Evolutionary conservation across 345 rosid genomes (phyloP).

Genomic region (Crucihimalaya himalaica): DNA sequence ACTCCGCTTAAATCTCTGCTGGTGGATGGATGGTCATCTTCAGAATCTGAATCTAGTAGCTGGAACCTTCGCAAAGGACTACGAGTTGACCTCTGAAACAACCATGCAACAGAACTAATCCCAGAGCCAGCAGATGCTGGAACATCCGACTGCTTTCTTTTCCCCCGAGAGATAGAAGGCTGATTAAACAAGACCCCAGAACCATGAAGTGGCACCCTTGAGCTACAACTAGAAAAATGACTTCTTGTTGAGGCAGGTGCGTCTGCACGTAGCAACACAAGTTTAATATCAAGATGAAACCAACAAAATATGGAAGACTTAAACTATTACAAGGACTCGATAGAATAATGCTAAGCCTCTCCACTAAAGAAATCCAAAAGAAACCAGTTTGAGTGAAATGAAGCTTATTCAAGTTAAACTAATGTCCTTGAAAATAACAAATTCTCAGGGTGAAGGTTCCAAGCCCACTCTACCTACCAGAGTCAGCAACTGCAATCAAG

Average conservation of each 20-base stretch:
- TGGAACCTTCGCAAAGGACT: slow-evolving; percentile 91
- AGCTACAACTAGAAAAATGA: slow-evolving; percentile 62
- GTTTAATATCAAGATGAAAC: not conserved
- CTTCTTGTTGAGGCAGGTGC: slow-evolving; percentile 43
- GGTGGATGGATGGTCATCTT: slow-evolving; percentile 50
- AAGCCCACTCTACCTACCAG: not conserved
- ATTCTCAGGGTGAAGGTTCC: not conserved
- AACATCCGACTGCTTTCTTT: slow-evolving; percentile 44
- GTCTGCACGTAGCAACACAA: slow-evolving; percentile 43
- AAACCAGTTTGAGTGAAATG: not conserved
- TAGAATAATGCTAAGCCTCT: not conserved
- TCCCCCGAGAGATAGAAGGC: slow-evolving; percentile 45
- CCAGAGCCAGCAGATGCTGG: slow-evolving; percentile 47
- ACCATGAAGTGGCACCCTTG: slow-evolving; percentile 61
- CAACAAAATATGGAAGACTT: not conserved
- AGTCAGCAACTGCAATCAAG: not conserved
- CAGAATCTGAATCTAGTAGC: slow-evolving; percentile 81
- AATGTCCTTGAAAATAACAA: not conserved
- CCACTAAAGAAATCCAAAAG: not conserved
- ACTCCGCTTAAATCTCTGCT: slow-evolving; percentile 35
- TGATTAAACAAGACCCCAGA: slow-evolving; percentile 44
- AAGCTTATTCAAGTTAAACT: not conserved
- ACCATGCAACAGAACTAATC: slow-evolving; percentile 38
- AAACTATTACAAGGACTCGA: not conserved
- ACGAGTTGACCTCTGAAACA: slow-evolving; percentile 53